Base-by-base conservation (phyloP, 495 filamentous ascomycete genomes). In the Aspergillus sclerotioniger region DNA sequence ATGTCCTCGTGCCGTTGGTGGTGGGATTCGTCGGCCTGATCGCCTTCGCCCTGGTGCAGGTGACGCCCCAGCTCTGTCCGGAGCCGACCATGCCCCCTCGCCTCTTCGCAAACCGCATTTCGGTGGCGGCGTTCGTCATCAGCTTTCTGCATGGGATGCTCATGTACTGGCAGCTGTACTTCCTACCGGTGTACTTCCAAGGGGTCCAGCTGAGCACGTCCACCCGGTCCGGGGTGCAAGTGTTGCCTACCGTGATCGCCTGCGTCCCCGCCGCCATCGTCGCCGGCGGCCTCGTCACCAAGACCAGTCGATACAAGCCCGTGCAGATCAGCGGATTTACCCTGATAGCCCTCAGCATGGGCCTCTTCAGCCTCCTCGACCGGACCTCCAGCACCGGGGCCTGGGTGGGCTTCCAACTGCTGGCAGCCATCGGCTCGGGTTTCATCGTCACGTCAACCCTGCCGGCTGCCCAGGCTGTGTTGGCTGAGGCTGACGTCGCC, bases 101-200 rank as follows among this genome's bases (percentile, higher is more conserved):
- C 10, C 32, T 33, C 6, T 33, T 33, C 32, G 10, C 32, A 6
- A 33, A 6, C 6, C 32, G 10, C 32, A 33, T 6, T 10, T 6
- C 32, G 32, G 6, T 33, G 32, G 6, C 10, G 6, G 32, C 6
- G 6, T 33, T 33, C 10, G 6, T 33, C 6, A 6, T 33, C 32
- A 6, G 6, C 6, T 33, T 33, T 10, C 6, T 6, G 6, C 6
- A 6, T 10, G 32, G 6, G 6, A 6, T 33, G 32, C 32, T 33
- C 45, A 47, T 25, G 21, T 20, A 47, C 15, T 47, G 45, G 45
- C 9, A 12, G 17, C 21, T 47, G 9, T 80, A 76, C 64, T 80
- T 75, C 54, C 41, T 81, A 0, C 78, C 79, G 1, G 56, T 80
- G 21, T 80, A 80, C 58, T 80, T 80, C 63, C 75, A 79, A 52